A percentile compares a stretch with the other conserved stretches of the same genome.
phyloP scores from a whole-genome alignment of 2,329 filamentous ascomycete genomes.

The Fusarium poae region DNA sequence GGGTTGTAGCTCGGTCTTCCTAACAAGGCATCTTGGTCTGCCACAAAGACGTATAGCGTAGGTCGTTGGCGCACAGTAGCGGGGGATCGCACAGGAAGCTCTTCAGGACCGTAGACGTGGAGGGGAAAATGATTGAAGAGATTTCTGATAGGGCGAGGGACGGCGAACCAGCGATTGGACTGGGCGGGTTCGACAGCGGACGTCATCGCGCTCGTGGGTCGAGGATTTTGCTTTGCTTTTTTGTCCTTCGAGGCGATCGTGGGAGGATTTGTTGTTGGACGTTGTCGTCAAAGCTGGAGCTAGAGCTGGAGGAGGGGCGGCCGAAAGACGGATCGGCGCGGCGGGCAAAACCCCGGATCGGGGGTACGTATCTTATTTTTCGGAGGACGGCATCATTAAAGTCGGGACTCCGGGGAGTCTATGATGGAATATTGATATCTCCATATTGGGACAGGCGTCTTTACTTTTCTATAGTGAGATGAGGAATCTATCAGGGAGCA shows the following conservation, averaged over 20 bases:
- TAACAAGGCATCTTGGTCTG: conserved; percentile 68
- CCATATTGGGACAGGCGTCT: not conserved
- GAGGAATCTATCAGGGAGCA: not conserved
- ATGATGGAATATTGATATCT: not conserved
- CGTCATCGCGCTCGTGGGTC: conserved; percentile 32
- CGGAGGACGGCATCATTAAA: not conserved
- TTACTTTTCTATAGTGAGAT: not conserved
- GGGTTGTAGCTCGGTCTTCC: conserved; percentile 88
- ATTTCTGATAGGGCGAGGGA: conserved; percentile 81
- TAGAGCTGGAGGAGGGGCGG: conserved; percentile 2
- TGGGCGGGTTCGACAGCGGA: conserved; percentile 29
- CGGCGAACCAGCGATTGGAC: conserved; percentile 61
- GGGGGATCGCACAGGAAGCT: conserved; percentile 73
- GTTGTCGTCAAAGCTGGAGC: conserved; percentile 22
- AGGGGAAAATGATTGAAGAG: conserved; percentile 91
- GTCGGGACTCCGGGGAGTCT: conserved; percentile 18
- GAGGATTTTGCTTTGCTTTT: not conserved
- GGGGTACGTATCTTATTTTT: conserved; percentile 32
- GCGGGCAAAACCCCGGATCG: conserved; percentile 41
- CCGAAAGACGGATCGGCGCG: conserved; percentile 34
- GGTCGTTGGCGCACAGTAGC: conserved; percentile 59
- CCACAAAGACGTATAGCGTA: conserved; percentile 82
- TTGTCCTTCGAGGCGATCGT: not conserved
- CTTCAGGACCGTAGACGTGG: conserved; percentile 78
- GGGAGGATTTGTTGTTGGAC: conserved; percentile 6